Evolutionary conservation across 352 stramenopile genomes (phyloP).

Genomic region (Globisporangium cederbergense): DNA sequence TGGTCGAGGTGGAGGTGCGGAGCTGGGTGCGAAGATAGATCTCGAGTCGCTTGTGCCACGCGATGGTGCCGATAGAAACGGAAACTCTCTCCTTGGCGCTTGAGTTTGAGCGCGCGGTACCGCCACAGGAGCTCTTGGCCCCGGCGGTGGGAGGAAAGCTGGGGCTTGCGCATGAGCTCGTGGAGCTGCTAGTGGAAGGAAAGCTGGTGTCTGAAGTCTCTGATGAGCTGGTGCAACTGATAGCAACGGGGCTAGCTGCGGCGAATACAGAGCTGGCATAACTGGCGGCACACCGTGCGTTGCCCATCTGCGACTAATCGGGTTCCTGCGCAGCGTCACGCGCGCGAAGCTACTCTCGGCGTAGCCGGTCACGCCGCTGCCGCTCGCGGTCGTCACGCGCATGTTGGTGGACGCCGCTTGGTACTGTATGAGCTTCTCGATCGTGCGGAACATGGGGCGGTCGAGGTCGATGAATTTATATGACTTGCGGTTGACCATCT

Average conservation of each 20-base stretch:
- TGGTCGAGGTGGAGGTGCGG: neutral
- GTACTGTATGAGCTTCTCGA: conserved; percentile 12
- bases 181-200: neutral
- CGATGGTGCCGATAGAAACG: neutral
- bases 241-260: neutral
- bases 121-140: neutral
- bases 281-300: neutral
- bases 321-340: conserved; percentile 6
- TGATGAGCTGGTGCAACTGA: neutral
- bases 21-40: conserved; percentile 7
- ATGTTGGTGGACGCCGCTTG: conserved; percentile 13
- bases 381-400: conserved; percentile 10
- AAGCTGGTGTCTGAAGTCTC: neutral
- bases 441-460: conserved; percentile 5
- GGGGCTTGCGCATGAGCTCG: neutral
- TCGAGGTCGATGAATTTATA: conserved; percentile 20
- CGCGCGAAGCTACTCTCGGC: neutral
- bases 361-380: no score
- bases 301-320: neutral
- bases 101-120: neutral
- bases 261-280: neutral
- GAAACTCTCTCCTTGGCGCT: conserved; percentile 5
- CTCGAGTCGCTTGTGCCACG: neutral
- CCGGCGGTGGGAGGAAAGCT: conserved; percentile 1
- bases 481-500: conserved; percentile 19